Percentiles rank a stretch among this genome's conserved stretches.
Evolutionary conservation across 2,329 filamentous ascomycete species (phyloP).

Genomic region (Cryphonectria naterciae): DNA sequence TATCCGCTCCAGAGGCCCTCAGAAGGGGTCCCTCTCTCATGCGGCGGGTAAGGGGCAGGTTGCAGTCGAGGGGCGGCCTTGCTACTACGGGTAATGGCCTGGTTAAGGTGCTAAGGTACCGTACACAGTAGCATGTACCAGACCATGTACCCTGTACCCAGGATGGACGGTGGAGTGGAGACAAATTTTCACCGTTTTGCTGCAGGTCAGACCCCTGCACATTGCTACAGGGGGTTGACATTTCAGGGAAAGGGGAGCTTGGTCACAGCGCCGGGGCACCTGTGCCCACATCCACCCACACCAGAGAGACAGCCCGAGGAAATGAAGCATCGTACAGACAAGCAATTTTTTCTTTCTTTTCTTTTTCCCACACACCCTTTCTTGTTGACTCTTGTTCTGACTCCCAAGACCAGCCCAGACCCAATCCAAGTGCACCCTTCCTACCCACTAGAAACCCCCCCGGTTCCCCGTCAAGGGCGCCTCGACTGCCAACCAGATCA

Average conservation of each 20-base stretch:
- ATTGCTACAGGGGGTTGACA: background rate
- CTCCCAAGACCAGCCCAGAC: constrained; percentile 19
- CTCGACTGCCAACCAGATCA: background rate
- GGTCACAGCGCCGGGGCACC: constrained; percentile 21
- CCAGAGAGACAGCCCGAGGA: background rate
- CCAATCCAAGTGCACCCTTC: constrained; percentile 18
- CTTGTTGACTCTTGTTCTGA: constrained; percentile 19
- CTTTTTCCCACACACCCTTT: background rate
- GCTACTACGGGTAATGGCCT: background rate
- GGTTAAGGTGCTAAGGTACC: background rate
- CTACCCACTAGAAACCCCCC: background rate
- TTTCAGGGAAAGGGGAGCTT: constrained; percentile 25
- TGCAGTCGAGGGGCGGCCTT: constrained; percentile 1
- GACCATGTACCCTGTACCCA: background rate
- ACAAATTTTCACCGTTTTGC: constrained; percentile 23
- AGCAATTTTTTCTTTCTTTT: constrained; percentile 3
- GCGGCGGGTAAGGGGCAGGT: constrained; percentile 15
- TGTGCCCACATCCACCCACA: background rate
- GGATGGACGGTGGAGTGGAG: constrained; percentile 12
- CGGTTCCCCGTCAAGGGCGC: background rate
- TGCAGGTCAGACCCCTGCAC: constrained; percentile 25
- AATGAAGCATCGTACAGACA: constrained; percentile 22
- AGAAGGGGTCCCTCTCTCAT: background rate
- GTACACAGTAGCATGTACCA: background rate
- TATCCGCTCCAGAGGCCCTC: background rate